Evolutionary conservation across 495 filamentous ascomycete genomes (phyloP), one percentile per base, ranked within the genome.

Genomic region (Neurospora sp.): DNA sequence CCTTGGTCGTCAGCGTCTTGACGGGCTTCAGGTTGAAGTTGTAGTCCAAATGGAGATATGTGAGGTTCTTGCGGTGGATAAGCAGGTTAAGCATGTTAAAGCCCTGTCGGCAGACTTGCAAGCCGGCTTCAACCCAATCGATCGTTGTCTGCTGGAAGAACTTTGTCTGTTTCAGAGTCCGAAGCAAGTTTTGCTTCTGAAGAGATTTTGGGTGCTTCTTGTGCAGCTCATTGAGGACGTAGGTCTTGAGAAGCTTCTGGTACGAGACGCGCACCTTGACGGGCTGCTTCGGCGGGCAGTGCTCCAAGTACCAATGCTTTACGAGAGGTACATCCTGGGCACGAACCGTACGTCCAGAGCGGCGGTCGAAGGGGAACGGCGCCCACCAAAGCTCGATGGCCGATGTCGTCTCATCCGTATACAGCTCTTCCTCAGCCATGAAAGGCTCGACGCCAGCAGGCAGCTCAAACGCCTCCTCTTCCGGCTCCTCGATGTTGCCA

Each of bases 1-100:
- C 96, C 83, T 99, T 99, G 23, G 96, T 99, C 0, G 96, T 99
- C 80, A 99, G 80, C 0, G 96, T 99, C 83, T 99, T 99, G 75
- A 99, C 95, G 10, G 96, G 96, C 84, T 99, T 99, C 79, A 99
- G 80, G 84, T 99, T 99, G 86, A 99, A 99, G 84, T 99, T 99
- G 85, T 98, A 99, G 78, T 99, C 96, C 37, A 99, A 87, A 86
- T 99, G 96, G 48, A 99, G 89, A 83, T 99, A 99, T 7, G 96
- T 99, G 73, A 99, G 85, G 80, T 98, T 98, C 89, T 99, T 99
- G 74, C 96, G 89, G 80, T 99, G 96, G 77, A 99, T 99, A 77
- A 99, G 84, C 72, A 99, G 85, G 80, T 98, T 99, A 75, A 99
- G 86, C 96, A 99, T 99, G 85, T 98, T 99, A 85, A 97, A 99